Conservation (phyloP, 1,284 basidiomycete species). For the Puccinia coronata region DNA sequence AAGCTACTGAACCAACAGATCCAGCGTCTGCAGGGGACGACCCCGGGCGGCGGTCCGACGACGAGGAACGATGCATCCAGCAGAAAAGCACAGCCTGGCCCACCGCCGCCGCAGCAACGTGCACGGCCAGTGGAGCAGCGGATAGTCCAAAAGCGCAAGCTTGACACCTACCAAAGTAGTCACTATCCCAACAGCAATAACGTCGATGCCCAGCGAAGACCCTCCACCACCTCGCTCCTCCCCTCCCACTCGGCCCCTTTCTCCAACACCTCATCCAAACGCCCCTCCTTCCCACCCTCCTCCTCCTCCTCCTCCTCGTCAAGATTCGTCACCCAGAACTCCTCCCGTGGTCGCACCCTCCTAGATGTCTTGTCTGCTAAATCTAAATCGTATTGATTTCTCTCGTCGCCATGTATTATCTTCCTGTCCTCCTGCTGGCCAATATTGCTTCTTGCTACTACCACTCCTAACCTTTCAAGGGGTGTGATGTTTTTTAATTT, state of each 20-base stretch:
- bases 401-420: neutral
- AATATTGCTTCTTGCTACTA: neutral
- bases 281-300: neutral
- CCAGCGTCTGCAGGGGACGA: neutral
- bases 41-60: neutral
- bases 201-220: neutral
- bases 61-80: neutral
- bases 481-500: no score
- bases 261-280: neutral
- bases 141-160: neutral
- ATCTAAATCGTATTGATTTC: neutral
- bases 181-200: neutral
- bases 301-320: no score
- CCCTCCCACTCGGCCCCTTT: neutral
- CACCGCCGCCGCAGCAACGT: neutral
- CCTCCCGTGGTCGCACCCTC: slow-evolving; percentile 24
- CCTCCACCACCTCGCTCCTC: neutral
- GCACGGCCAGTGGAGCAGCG: neutral
- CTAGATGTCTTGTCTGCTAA: slow-evolving; percentile 21
- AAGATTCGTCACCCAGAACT: neutral
- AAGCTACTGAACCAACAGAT: neutral
- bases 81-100: neutral
- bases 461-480: no score
- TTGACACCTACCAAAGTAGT: no score
- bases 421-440: neutral